These are phyloP conservation scores for Boletellus ananiceps DNA, from an alignment of 768 basidiomycete genomes.

Conservation along the genomic window DNA sequence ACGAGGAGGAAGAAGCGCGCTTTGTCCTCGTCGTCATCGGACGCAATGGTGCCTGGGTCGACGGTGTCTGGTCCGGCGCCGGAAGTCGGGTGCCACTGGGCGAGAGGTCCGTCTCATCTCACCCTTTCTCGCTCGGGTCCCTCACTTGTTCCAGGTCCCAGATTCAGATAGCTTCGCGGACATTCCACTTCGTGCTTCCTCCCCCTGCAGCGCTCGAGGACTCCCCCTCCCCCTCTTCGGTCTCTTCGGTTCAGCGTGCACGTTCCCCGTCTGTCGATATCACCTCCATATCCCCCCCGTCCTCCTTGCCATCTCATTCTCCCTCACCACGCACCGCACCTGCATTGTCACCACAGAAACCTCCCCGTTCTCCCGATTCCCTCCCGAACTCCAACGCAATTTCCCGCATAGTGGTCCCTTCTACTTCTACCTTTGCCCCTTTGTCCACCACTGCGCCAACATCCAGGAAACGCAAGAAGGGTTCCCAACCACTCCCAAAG, in stretches of 20 bases:
- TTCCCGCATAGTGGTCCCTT: conserved; percentile 37
- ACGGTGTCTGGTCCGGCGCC: conserved; percentile 91
- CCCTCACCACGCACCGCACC: conserved; percentile 54
- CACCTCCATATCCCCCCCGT: conserved; percentile 77
- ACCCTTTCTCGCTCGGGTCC: background rate
- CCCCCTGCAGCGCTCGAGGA: conserved; percentile 78
- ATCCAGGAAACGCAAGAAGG: conserved; percentile 73
- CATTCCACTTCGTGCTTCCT: conserved; percentile 95
- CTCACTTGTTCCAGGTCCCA: conserved; percentile 59
- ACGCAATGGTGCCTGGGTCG: conserved; percentile 98
- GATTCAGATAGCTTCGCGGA: conserved; percentile 95
- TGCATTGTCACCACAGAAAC: conserved; percentile 42
- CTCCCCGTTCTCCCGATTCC: conserved; percentile 43
- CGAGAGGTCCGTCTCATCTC: conserved; percentile 56
- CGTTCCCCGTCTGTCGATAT: conserved; percentile 83
- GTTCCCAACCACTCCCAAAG: conserved; percentile 38
- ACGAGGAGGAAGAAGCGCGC: conserved; percentile 82
- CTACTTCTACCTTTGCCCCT: conserved; percentile 21
- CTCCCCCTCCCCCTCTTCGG: conserved; percentile 75
- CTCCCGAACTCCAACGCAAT: conserved; percentile 64
- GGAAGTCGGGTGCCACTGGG: conserved; percentile 82
- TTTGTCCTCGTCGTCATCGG: conserved; percentile 90
- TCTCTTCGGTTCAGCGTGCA: conserved; percentile 58
- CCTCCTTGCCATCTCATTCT: conserved; percentile 72
- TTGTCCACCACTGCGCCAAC: conserved; percentile 18